These are phyloP conservation scores for Przewalskia tangutica DNA, from an alignment of 257 asterid genomes.

Conservation along the genomic window DNA sequence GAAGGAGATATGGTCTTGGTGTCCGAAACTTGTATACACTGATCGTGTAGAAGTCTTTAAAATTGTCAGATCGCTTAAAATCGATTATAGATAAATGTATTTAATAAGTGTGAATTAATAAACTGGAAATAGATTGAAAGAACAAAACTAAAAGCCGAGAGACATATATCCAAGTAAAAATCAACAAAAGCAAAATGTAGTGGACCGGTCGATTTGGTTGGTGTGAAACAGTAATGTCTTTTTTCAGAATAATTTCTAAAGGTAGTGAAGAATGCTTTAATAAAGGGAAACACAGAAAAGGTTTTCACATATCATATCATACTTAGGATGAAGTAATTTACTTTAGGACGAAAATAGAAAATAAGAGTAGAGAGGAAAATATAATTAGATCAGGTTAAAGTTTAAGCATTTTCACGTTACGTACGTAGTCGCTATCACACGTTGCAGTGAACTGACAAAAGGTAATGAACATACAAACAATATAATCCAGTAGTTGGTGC, in stretches of 20 bases:
- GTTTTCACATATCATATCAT: not conserved
- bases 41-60: too few species aligned
- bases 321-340: not conserved
- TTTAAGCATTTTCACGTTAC: not conserved
- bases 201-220: not conserved
- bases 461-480: not conserved
- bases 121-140: not conserved
- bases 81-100: not conserved
- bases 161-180: not conserved
- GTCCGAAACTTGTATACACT: too few species aligned
- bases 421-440: not conserved
- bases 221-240: not conserved
- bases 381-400: not conserved
- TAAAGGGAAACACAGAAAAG: not conserved
- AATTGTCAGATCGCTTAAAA: too few species aligned
- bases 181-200: not conserved
- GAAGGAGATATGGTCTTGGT: not conserved
- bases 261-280: conserved; percentile 1
- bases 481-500: not conserved
- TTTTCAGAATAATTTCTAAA: not conserved
- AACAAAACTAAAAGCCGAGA: too few species aligned
- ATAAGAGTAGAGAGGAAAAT: not conserved
- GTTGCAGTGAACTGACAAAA: not conserved
- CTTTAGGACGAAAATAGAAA: not conserved
- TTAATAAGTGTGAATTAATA: not conserved